Conservation (phyloP, 331 rosid genomes). For the Malus hybrid region DNA sequence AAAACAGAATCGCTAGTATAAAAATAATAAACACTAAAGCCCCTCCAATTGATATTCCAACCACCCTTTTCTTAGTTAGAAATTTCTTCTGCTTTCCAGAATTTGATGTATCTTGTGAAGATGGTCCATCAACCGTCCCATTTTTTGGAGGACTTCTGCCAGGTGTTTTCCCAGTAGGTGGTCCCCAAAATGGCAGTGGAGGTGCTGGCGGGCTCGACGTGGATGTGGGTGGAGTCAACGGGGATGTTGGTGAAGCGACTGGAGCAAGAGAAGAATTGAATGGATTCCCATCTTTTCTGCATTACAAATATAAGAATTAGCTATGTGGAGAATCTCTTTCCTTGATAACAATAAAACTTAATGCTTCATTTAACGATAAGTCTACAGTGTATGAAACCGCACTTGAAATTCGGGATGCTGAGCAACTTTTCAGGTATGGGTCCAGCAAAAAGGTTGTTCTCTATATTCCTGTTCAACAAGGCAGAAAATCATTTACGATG, state of each 20-base stretch:
- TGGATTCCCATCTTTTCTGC: constrained; percentile 87
- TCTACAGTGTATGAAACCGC: background rate
- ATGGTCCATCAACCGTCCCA: constrained; percentile 63
- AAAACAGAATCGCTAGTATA: constrained; percentile 47
- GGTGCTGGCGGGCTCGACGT: constrained; percentile 39
- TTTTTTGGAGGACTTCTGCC: constrained; percentile 17
- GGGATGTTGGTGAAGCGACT: constrained; percentile 36
- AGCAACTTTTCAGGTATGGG: constrained; percentile 76
- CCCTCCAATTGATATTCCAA: constrained; percentile 70
- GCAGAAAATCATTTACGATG: background rate
- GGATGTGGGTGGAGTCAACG: constrained; percentile 12
- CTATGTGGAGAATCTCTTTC: background rate
- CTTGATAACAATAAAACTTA: background rate
- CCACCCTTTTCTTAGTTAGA: constrained; percentile 52
- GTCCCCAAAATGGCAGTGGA: constrained; percentile 22
- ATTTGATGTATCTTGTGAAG: constrained; percentile 39
- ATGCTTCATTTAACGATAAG: background rate
- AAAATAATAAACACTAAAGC: constrained; percentile 46
- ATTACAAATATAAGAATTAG: constrained; percentile 17
- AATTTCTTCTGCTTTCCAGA: constrained; percentile 47
- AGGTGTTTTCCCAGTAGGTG: constrained; percentile 45
- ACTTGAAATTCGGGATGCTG: constrained; percentile 65
- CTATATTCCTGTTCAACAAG: constrained; percentile 67
- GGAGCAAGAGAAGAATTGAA: constrained; percentile 52
- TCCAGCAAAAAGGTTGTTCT: constrained; percentile 73